A percentile compares a stretch with the other conserved stretches of the same genome.
Evolutionary conservation across 345 rosid genomes (phyloP).

Genomic region (Sonneratia alba): DNA sequence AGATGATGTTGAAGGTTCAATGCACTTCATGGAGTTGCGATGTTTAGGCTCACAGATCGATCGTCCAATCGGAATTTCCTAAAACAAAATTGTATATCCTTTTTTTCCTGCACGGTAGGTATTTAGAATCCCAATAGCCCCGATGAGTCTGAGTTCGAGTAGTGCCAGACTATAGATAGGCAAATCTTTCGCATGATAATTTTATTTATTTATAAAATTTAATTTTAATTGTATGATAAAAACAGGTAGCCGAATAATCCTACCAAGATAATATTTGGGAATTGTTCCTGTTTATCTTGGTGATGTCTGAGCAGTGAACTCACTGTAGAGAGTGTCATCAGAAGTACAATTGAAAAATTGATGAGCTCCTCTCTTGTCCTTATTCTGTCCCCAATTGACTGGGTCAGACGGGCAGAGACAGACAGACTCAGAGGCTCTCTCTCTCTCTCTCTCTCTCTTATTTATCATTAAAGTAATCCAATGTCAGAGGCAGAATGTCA

Average conservation of each 20-base stretch:
- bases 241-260: too few relatives aligned
- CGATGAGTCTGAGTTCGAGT: too few relatives aligned
- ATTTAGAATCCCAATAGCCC: too few relatives aligned
- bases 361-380: constrained; percentile 8
- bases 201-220: too few relatives aligned
- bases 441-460: too few relatives aligned
- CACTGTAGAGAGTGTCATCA: constrained; percentile 8
- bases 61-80: constrained; percentile 8
- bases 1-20: constrained; percentile 11
- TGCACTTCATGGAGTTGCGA: constrained; percentile 5
- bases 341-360: constrained; percentile 1
- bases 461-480: background rate
- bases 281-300: background rate
- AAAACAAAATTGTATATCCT: background rate
- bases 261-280: background rate
- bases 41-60: background rate
- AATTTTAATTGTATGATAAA: too few relatives aligned
- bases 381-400: constrained; percentile 5
- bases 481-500: background rate
- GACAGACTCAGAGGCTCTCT: background rate
- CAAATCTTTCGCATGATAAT: too few relatives aligned
- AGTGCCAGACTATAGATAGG: too few relatives aligned
- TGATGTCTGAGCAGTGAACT: constrained; percentile 2
- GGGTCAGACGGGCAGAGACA: background rate
- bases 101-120: too few relatives aligned